Evolutionary conservation across 2,329 filamentous ascomycete species (phyloP).

Genomic region (Daldinia eschscholtzii): DNA sequence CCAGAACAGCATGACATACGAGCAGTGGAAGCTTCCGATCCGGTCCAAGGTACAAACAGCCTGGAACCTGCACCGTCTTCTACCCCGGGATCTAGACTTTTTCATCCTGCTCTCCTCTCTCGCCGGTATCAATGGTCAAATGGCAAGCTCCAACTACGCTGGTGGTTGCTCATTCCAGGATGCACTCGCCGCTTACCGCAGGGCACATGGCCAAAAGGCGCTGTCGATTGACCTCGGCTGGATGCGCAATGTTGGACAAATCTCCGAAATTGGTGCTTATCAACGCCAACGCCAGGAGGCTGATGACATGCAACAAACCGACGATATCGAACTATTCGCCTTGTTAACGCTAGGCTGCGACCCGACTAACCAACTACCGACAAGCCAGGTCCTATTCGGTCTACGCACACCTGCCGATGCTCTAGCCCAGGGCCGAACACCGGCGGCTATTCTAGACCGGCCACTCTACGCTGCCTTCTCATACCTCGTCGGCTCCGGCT

Average conservation of each 20-base stretch:
- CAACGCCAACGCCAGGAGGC: neutral
- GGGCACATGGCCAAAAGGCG: neutral
- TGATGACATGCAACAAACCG: constrained; percentile 7
- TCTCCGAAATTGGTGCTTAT: constrained; percentile 25
- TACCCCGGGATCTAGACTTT: constrained; percentile 36
- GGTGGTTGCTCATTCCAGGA: constrained; percentile 66
- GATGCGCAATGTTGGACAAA: constrained; percentile 30
- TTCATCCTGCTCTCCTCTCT: constrained; percentile 63
- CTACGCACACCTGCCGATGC: constrained; percentile 14
- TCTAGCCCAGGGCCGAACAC: constrained; percentile 7
- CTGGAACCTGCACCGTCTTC: constrained; percentile 39
- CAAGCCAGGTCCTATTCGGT: constrained; percentile 17
- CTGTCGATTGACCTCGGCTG: constrained; percentile 36
- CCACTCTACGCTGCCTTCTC: constrained; percentile 11
- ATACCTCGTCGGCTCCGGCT: neutral
- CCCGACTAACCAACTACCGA: neutral
- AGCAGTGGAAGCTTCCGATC: constrained; percentile 31
- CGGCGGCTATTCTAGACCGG: constrained; percentile 11
- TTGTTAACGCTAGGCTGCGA: constrained; percentile 15
- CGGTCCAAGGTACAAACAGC: constrained; percentile 33
- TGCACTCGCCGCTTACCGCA: constrained; percentile 32
- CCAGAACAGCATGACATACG: constrained; percentile 33
- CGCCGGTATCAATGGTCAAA: constrained; percentile 67
- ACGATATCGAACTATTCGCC: constrained; percentile 11
- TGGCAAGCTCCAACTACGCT: constrained; percentile 69